Conservation (phyloP, 2,329 filamentous ascomycete species). For the Leptographium procerum region DNA sequence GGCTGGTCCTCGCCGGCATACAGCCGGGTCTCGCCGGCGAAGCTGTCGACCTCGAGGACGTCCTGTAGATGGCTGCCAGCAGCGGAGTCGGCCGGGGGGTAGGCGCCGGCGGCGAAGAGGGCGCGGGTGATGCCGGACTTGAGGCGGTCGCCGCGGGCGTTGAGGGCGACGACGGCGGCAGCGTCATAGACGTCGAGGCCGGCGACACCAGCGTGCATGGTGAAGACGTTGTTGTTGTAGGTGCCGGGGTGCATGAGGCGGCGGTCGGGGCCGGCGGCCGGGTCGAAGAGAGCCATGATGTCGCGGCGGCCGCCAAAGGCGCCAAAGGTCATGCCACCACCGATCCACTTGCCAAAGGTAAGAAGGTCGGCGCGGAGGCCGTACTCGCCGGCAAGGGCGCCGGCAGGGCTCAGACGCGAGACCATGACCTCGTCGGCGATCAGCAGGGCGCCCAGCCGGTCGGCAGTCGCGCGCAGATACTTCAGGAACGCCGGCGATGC, state of each 20-base stretch:
- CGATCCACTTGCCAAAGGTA: slow-evolving; percentile 46
- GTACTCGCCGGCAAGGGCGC: slow-evolving; percentile 34
- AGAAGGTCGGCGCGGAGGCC: slow-evolving; percentile 49
- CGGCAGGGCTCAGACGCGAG: slow-evolving; percentile 40
- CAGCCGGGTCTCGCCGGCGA: background rate
- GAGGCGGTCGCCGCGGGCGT: slow-evolving; percentile 20
- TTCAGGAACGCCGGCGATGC: slow-evolving; percentile 38
- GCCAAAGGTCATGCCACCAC: slow-evolving; percentile 47
- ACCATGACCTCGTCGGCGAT: slow-evolving; percentile 66
- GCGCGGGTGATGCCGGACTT: slow-evolving; percentile 16
- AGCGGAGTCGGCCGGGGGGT: slow-evolving; percentile 9
- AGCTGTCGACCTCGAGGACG: slow-evolving; percentile 10
- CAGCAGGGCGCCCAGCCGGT: slow-evolving; percentile 28
- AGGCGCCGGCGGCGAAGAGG: slow-evolving; percentile 18
- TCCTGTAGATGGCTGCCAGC: background rate
- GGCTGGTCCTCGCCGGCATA: slow-evolving; percentile 1
- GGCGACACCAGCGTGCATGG: slow-evolving; percentile 42
- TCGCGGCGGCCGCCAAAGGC: slow-evolving; percentile 46
- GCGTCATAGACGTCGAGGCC: slow-evolving; percentile 25
- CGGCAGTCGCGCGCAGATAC: slow-evolving; percentile 7
- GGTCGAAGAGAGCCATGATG: slow-evolving; percentile 61
- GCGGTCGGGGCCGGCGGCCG: slow-evolving; percentile 46
- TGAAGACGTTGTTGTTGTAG: slow-evolving; percentile 51
- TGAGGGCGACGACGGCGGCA: slow-evolving; percentile 20
- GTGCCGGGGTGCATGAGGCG: slow-evolving; percentile 43